Percentiles rank a stretch among this genome's conserved stretches.
Conservation (phyloP, 2,329 filamentous ascomycete genomes). For the Zymoseptoria crescenta region DNA sequence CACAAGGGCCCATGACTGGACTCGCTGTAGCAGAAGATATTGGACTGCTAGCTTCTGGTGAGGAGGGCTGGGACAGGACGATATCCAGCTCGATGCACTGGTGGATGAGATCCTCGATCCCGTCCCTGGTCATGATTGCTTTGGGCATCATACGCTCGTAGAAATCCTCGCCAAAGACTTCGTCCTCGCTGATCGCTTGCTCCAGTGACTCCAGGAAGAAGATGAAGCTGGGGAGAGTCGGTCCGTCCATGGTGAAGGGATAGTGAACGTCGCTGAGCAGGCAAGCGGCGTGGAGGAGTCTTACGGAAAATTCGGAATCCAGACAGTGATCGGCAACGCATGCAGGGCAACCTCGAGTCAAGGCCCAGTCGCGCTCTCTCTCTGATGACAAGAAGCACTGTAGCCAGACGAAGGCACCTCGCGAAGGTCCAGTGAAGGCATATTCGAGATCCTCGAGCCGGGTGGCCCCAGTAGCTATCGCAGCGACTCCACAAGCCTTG, state of each 20-base stretch:
- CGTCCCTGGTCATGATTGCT: slow-evolving; percentile 35
- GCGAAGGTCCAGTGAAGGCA: slow-evolving; percentile 49
- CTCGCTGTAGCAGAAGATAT: slow-evolving; percentile 10
- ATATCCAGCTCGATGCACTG: slow-evolving; percentile 39
- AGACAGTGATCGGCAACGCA: slow-evolving; percentile 39
- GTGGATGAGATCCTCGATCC: slow-evolving; percentile 40
- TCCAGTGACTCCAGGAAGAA: slow-evolving; percentile 38
- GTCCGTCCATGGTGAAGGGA: slow-evolving; percentile 27
- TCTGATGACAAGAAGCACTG: slow-evolving; percentile 49
- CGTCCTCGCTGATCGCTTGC: slow-evolving; percentile 34
- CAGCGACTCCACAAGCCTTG: slow-evolving; percentile 47
- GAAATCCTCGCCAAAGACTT: slow-evolving; percentile 39
- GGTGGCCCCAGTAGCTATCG: slow-evolving; percentile 40
- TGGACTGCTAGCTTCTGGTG: slow-evolving; percentile 20
- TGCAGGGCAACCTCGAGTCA: slow-evolving; percentile 48
- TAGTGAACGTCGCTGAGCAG: slow-evolving; percentile 38
- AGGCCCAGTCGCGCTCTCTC: slow-evolving; percentile 49
- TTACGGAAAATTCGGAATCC: slow-evolving; percentile 41
- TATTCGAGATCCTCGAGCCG: slow-evolving; percentile 48
- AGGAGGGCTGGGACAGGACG: slow-evolving; percentile 19
- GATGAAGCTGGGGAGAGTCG: slow-evolving; percentile 30
- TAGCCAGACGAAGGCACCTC: slow-evolving; percentile 51
- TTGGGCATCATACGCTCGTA: slow-evolving; percentile 39
- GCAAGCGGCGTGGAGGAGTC: slow-evolving; percentile 41
- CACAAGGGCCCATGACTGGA: slow-evolving; percentile 21